Evolutionary conservation across 1,139 yeast genomes (phyloP), one percentile per base, ranked within the genome.

Genomic region (Blastobotrys buckinghamii): DNA sequence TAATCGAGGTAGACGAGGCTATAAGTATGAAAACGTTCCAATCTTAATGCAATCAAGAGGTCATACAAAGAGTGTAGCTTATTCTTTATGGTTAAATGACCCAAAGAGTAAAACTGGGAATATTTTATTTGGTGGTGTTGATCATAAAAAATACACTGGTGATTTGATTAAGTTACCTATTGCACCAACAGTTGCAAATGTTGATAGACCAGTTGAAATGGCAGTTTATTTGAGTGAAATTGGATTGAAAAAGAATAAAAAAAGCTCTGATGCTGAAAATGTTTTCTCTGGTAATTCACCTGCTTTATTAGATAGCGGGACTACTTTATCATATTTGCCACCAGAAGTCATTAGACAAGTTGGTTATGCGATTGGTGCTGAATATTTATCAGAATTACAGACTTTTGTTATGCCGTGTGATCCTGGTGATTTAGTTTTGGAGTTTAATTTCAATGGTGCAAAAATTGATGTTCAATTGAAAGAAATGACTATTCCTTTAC

Each of bases 321-420:
- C 88, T 13, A 79, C 89, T 1, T 65, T 79, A 46, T 72, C 83
- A 12, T 75, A 73, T 53, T 62, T 81, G 1, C 87, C 89, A 22
- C 54, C 52, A 15, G 26, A 46, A 12, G 53, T 53, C n/a, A 55
- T 56, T 29, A 52, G 51, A 36, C 42, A 49, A 13, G 48, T 62
- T 39, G 57, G 55, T 2, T 13, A 13, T 24, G 34, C 38, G 6
- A 39, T 56, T 8, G 59, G 55, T 2, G 48, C 44, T 12, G 33
- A 40, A 17, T 45, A 40, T 39, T 20, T 15, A 4, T 16, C 16
- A 6, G 40, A 35, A 2, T 44, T 49, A 20, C 53, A 55, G 46
- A 12, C 50, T 24, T 54, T 48, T 19, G 43, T 49, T n/a, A 53
- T 59, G 48, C 44, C 52, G 32, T 48, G 56, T n/a, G 33, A 39